Percentiles rank a stretch among this genome's conserved stretches.
These are phyloP conservation scores for Salix viminalis DNA, from an alignment of 345 rosid genomes.

Conservation along the genomic window DNA sequence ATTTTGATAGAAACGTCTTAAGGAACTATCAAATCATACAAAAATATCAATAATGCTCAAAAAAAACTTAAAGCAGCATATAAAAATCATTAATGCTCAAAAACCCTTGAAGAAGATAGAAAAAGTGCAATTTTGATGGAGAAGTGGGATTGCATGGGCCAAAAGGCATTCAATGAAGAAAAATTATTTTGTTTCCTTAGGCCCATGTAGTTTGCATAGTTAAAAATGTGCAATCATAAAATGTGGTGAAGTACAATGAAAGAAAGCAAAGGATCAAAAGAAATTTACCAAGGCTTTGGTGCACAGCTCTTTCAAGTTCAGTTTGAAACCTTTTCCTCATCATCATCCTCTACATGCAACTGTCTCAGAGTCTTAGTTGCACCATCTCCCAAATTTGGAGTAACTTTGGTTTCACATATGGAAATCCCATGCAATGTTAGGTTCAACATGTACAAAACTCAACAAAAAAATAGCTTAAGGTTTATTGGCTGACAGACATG, in stretches of 20 bases:
- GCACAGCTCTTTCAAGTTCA: constrained; percentile 74
- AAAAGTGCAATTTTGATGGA: background rate
- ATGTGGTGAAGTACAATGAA: background rate
- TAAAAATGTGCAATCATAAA: background rate
- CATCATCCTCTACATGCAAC: constrained; percentile 76
- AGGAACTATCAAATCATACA: background rate
- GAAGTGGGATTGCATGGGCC: background rate
- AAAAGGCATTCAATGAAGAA: background rate
- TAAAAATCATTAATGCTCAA: background rate
- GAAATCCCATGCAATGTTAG: constrained; percentile 18
- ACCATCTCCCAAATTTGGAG: constrained; percentile 35
- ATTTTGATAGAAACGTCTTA: background rate
- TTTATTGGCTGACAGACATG: background rate
- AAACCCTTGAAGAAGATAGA: background rate
- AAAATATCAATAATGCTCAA: background rate
- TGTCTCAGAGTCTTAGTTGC: constrained; percentile 68
- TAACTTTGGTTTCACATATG: constrained; percentile 22
- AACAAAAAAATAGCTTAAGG: background rate
- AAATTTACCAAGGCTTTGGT: constrained; percentile 81
- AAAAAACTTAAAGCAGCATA: constrained; percentile 3
- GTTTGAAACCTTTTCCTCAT: constrained; percentile 94
- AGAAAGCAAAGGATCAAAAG: constrained; percentile 1
- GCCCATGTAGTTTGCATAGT: background rate
- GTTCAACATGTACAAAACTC: background rate
- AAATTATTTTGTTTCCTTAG: background rate